Percentiles rank a stretch among this genome's conserved stretches.
Conservation (phyloP, 441 rosid species). For the Populus hybrid region DNA sequence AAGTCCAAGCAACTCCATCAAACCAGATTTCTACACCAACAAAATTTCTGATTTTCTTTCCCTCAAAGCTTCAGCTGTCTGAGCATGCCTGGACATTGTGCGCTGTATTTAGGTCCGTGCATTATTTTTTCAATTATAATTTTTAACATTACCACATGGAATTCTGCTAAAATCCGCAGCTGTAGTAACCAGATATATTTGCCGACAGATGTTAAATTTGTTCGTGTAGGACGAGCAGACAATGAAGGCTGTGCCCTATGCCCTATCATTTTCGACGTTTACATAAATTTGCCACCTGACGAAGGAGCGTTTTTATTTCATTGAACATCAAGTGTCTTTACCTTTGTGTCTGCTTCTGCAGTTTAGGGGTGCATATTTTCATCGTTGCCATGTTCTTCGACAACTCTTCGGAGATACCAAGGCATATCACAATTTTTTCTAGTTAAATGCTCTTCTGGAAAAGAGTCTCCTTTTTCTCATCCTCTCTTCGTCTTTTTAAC, state of each 20-base stretch:
- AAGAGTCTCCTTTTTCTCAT: no score
- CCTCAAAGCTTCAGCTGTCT: constrained; percentile 50
- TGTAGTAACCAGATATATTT: neutral
- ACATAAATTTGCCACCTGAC: no score
- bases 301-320: neutral
- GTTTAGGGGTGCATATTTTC: no score
- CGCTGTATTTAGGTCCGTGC: neutral
- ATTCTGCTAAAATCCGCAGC: neutral
- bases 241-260: neutral
- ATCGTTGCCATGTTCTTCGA: no score
- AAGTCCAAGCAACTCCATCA: constrained; percentile 49
- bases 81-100: constrained; percentile 24
- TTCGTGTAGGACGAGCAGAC: neutral
- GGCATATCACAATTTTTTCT: no score
- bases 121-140: neutral
- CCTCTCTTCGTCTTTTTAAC: no score
- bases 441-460: no score
- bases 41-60: constrained; percentile 63
- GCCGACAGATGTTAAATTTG: neutral
- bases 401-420: no score
- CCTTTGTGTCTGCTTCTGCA: no score
- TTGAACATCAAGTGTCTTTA: neutral
- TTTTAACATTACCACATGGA: neutral
- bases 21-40: constrained; percentile 76
- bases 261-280: no score